Percentiles rank a stretch among this genome's conserved stretches.
Conservation (phyloP, 805 yeast species). For the Yueomyces sp. region DNA sequence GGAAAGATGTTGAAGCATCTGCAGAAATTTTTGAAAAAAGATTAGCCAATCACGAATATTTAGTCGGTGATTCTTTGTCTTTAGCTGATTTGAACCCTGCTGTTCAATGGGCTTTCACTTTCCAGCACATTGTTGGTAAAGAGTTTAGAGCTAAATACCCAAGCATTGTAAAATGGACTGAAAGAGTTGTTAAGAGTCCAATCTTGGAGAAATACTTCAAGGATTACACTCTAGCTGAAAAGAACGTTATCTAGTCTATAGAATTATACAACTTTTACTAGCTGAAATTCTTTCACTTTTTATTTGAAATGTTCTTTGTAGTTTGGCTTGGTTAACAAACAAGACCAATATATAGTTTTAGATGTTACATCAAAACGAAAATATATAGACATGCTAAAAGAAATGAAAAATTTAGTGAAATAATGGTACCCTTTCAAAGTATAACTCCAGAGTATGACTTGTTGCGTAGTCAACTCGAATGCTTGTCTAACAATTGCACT, state of each 20-base stretch:
- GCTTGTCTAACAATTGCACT: no score
- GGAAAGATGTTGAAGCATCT: constrained; percentile 26
- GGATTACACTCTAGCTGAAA: constrained; percentile 2
- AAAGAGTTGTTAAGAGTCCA: constrained; percentile 2
- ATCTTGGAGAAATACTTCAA: constrained; percentile 2
- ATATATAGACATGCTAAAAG: no score
- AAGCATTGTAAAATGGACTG: constrained; percentile 24
- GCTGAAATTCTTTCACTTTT: no score
- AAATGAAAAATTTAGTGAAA: no score
- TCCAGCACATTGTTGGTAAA: constrained; percentile 41
- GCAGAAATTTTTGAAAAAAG: constrained; percentile 39
- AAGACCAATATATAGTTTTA: no score
- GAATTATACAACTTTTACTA: no score
- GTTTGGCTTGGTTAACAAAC: no score
- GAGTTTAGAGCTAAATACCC: constrained; percentile 55
- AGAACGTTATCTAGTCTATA: not conserved
- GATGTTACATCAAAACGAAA: no score
- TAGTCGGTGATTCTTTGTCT: constrained; percentile 54
- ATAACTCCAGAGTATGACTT: no score
- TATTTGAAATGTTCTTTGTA: no score
- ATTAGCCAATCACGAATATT: constrained; percentile 45
- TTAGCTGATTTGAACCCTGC: constrained; percentile 15
- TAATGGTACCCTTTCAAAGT: no score
- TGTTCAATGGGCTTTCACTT: constrained; percentile 14
- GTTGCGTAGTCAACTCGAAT: no score